Evolutionary conservation across 2,329 filamentous ascomycete genomes (phyloP), one percentile per base, ranked within the genome.

Genomic region (Diplodia mutila): DNA sequence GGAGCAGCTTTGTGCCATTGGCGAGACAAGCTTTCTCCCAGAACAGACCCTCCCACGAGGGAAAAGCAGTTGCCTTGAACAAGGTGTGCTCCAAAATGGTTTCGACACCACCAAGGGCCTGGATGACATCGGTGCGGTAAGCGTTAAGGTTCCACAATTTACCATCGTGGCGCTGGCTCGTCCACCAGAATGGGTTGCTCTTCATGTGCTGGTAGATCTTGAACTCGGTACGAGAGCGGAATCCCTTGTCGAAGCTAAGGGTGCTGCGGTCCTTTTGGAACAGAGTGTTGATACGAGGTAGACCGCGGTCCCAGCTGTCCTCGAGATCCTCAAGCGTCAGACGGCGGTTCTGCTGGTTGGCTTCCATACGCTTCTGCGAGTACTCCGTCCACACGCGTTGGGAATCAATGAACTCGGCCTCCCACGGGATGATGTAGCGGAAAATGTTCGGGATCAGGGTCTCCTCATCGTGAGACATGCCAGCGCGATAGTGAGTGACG

Each of bases 151-250:
- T 97, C 95, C 95, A 99, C 4, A 99, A 80, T 76, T 98, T 98
- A 76, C 95, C 95, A 74, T 99, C 95, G 75, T 99, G 96, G 48
- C 95, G 86, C 79, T 98, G 94, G 74, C 92, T 97, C 4, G 95
- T 99, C 95, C 95, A 99, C 93, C 94, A 97, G 85, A 98, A 98
- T 0, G 95, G 95, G 77, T 98, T 97, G 81, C 91, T 96, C 87
- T 97, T 97, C 94, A 99, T 98, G 69, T 98, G 85, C 79, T 98
- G 94, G 77, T 98, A 99, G 34, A 95, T 90, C 85, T 99, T 99
- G 85, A 99, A 99, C 78, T 99, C 95, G 12, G 94, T 93, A 65
- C 95, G 87, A 16, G 94, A 90, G 72, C 95, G 90, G 89, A 98
- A 99, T 66, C 95, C 95, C 82, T 99, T 99, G 83, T 99, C 95